These are phyloP conservation scores for Jatropha multifida DNA, from an alignment of 441 rosid genomes.

Conservation along the genomic window DNA sequence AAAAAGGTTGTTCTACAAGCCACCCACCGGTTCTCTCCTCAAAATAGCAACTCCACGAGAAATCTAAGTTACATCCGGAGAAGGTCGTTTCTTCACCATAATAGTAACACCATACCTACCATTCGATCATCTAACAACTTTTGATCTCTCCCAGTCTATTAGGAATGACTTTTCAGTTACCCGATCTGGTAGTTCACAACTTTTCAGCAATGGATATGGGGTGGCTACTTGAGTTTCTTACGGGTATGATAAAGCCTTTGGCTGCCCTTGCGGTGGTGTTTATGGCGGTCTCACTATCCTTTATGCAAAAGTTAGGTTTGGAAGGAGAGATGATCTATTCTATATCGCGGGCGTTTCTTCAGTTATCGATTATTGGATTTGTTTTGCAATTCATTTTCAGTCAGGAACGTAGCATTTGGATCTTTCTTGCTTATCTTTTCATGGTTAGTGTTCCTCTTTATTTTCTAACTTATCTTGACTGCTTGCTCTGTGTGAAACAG, in stretches of 20 bases:
- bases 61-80: constrained; percentile 23
- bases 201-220: constrained; percentile 33
- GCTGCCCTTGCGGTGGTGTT: constrained; percentile 70
- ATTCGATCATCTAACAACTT: not conserved
- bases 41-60: constrained; percentile 20
- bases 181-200: too few species aligned
- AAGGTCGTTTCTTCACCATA: constrained; percentile 27
- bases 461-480: not conserved
- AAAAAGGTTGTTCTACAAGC: too few species aligned
- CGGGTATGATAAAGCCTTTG: constrained; percentile 77
- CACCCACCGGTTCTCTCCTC: not conserved
- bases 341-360: constrained; percentile 67
- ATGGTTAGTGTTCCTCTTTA: constrained; percentile 44
- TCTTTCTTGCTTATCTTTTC: constrained; percentile 78
- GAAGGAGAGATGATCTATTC: constrained; percentile 78
- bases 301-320: constrained; percentile 56
- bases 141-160: not conserved
- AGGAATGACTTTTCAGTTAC: not conserved
- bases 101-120: not conserved
- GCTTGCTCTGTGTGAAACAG: not conserved
- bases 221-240: constrained; percentile 55
- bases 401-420: constrained; percentile 53
- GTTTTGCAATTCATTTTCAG: constrained; percentile 81
- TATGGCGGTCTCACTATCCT: constrained; percentile 64
- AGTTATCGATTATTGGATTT: constrained; percentile 83